Evolutionary conservation across 306 rosid genomes (phyloP).

Genomic region (Prunus campanulata): DNA sequence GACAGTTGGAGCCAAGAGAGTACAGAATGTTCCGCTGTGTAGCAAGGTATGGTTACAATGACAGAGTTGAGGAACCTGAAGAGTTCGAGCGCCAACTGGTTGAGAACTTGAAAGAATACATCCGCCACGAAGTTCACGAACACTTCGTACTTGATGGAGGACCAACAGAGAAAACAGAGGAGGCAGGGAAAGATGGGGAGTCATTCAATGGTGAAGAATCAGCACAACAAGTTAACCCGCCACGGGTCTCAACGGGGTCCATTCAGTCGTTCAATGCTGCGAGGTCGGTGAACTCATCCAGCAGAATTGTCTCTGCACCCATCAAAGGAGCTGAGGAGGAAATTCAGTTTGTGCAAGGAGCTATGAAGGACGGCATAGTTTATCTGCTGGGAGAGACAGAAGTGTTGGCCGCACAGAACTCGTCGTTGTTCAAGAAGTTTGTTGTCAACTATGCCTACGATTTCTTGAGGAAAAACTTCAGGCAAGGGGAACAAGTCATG

Average conservation of each 20-base stretch:
- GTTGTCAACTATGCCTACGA: conserved; percentile 56
- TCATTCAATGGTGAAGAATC: background rate
- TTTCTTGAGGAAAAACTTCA: conserved; percentile 65
- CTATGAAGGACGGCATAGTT: conserved; percentile 60
- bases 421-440: conserved; percentile 61
- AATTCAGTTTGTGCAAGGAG: conserved; percentile 49
- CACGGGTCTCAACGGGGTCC: background rate
- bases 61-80: conserved; percentile 30
- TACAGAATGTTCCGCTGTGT: conserved; percentile 65
- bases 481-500: conserved; percentile 51
- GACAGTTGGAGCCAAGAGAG: conserved; percentile 62
- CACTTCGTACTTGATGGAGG: conserved; percentile 28
- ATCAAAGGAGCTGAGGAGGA: conserved; percentile 51
- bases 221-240: background rate
- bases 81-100: conserved; percentile 60
- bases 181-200: background rate
- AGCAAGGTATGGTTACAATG: conserved; percentile 80
- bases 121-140: conserved; percentile 44
- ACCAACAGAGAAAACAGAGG: background rate
- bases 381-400: conserved; percentile 71
- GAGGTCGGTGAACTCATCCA: conserved; percentile 17
- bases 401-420: conserved; percentile 57
- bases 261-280: conserved; percentile 4
- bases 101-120: conserved; percentile 50
- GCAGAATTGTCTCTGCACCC: conserved; percentile 22